A percentile compares a stretch with the other conserved stretches of the same genome.
These are phyloP conservation scores for Aspergillus funiculosus DNA, from an alignment of 495 filamentous ascomycete genomes.

Conservation along the genomic window DNA sequence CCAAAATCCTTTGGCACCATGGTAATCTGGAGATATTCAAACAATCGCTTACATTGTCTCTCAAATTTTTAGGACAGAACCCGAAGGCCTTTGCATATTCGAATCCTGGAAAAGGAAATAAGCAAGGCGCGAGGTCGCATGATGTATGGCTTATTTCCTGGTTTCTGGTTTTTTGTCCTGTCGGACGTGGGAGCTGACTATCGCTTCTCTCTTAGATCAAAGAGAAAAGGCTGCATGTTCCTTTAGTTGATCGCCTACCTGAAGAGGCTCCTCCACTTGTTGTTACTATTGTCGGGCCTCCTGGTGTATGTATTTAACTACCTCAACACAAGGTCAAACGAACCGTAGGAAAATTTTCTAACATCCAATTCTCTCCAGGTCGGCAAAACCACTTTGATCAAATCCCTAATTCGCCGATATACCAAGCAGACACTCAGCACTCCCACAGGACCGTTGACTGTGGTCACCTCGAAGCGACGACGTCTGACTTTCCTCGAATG, in stretches of 20 bases:
- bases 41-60: constrained; percentile 15
- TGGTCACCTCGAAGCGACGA: constrained; percentile 89
- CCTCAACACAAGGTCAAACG: constrained; percentile 5
- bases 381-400: constrained; percentile 74
- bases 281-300: constrained; percentile 87
- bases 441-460: constrained; percentile 85
- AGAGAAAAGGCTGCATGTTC: constrained; percentile 94
- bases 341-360: constrained; percentile 10
- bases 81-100: constrained; percentile 89
- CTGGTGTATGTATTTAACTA: constrained; percentile 60
- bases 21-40: background rate
- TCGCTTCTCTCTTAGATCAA: constrained; percentile 55
- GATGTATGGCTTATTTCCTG: constrained; percentile 57
- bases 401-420: constrained; percentile 89
- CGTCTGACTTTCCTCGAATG: constrained; percentile 95
- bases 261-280: constrained; percentile 93
- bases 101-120: constrained; percentile 77
- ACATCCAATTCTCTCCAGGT: constrained; percentile 29
- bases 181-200: constrained; percentile 5
- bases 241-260: constrained; percentile 87
- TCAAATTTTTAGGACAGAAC: constrained; percentile 54
- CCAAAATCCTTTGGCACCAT: background rate
- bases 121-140: constrained; percentile 78
- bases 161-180: background rate
- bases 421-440: constrained; percentile 89